Percentiles rank a stretch among this genome's conserved stretches.
These are phyloP conservation scores for Hypoxylon perforatum DNA, from an alignment of 495 filamentous ascomycete species.

Conservation along the genomic window DNA sequence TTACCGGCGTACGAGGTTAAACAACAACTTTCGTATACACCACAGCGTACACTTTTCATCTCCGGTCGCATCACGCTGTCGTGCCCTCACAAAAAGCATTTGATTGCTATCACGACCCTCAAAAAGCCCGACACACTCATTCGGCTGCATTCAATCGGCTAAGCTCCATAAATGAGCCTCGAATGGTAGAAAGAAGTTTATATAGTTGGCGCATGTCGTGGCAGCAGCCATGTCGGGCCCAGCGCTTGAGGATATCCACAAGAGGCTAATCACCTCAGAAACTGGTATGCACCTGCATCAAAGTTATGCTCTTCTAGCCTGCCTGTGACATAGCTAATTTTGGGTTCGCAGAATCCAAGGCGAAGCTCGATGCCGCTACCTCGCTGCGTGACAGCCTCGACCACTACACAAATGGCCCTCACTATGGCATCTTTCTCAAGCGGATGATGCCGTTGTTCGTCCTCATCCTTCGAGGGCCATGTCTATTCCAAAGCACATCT, in stretches of 20 bases:
- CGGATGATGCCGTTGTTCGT: slow-evolving; percentile 92
- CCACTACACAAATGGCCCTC: slow-evolving; percentile 62
- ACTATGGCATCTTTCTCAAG: slow-evolving; percentile 81
- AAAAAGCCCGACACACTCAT: not conserved
- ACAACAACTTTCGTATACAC: not conserved
- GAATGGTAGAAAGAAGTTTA: slow-evolving; percentile 4
- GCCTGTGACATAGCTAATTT: slow-evolving; percentile 13
- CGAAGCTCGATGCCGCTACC: slow-evolving; percentile 78
- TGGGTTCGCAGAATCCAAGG: slow-evolving; percentile 70
- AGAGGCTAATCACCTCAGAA: slow-evolving; percentile 63
- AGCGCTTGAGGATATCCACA: slow-evolving; percentile 64
- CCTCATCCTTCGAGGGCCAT: slow-evolving; percentile 82
- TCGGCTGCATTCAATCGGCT: not conserved
- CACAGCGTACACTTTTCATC: not conserved
- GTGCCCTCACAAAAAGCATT: not conserved
- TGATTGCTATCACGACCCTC: not conserved
- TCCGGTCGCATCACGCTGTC: slow-evolving; percentile 17
- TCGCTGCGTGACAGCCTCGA: slow-evolving; percentile 89
- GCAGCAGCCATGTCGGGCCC: slow-evolving; percentile 61
- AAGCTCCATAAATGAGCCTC: not conserved
- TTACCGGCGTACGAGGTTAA: slow-evolving; percentile 6
- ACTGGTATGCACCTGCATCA: slow-evolving; percentile 52
- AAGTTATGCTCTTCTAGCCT: not conserved
- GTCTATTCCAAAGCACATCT: slow-evolving; percentile 89
- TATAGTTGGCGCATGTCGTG: slow-evolving; percentile 40